These are phyloP conservation scores for Dothistroma pini DNA, from an alignment of 2,329 filamentous ascomycete genomes.

Conservation along the genomic window DNA sequence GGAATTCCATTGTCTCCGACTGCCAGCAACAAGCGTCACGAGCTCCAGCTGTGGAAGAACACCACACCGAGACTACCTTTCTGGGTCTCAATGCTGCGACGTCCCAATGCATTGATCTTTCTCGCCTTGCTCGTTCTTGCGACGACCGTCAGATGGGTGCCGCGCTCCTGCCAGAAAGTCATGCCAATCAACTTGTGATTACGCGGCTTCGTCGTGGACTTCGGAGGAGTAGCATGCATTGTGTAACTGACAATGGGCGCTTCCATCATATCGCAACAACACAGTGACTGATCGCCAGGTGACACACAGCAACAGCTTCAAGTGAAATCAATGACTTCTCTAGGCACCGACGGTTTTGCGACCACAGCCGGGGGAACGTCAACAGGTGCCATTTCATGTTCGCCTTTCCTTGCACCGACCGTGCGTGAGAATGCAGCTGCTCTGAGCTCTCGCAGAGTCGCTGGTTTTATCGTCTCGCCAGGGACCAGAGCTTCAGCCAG, in stretches of 20 bases:
- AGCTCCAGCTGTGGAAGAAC: background rate
- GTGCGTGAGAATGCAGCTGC: background rate
- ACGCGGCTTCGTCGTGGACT: too few species aligned
- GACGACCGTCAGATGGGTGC: too few species aligned
- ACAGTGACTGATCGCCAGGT: too few species aligned
- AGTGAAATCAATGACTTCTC: constrained; percentile 5
- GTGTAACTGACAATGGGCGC: too few species aligned
- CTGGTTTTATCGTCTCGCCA: constrained; percentile 8
- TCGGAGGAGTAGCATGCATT: too few species aligned
- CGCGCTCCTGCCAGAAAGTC: too few species aligned
- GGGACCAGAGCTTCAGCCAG: constrained; percentile 3
- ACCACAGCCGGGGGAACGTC: background rate
- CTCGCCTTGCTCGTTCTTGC: too few species aligned
- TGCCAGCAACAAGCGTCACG: background rate
- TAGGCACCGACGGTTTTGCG: background rate
- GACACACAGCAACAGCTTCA: background rate
- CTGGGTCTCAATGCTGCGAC: too few species aligned
- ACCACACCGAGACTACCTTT: too few species aligned
- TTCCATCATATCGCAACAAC: too few species aligned
- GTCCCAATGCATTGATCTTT: too few species aligned
- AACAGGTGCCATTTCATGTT: background rate
- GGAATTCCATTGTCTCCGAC: background rate
- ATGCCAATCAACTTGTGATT: too few species aligned
- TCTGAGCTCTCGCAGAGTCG: background rate
- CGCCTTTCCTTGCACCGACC: background rate